Evolutionary conservation across 768 basidiomycete genomes (phyloP).

Genomic region (Lactarius sp.): DNA sequence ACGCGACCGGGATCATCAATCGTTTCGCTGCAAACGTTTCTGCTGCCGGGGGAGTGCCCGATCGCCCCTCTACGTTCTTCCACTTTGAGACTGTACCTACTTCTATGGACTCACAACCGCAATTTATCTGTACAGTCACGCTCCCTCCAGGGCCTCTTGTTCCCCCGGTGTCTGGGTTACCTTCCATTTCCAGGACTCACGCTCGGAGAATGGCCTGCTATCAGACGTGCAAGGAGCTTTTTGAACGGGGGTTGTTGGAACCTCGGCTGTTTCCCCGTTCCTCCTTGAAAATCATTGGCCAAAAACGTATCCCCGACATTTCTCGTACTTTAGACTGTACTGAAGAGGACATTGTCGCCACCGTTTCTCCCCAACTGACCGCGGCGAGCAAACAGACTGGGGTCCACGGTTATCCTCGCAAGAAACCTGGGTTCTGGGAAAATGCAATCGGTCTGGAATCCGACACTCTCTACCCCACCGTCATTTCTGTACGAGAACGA

Average conservation of each 20-base stretch:
- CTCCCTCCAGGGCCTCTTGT: constrained; percentile 43
- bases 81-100: constrained; percentile 41
- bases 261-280: constrained; percentile 34
- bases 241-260: constrained; percentile 48
- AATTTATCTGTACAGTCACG: constrained; percentile 46
- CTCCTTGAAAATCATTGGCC: constrained; percentile 22
- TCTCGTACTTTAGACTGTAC: constrained; percentile 17
- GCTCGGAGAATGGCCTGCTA: constrained; percentile 60
- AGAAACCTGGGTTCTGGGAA: constrained; percentile 64
- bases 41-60: not conserved
- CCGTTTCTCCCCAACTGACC: not conserved
- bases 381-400: constrained; percentile 32
- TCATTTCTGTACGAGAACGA: constrained; percentile 40
- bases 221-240: constrained; percentile 48
- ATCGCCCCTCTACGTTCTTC: constrained; percentile 5
- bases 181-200: constrained; percentile 42
- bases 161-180: constrained; percentile 41
- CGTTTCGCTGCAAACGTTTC: constrained; percentile 38
- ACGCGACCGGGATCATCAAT: constrained; percentile 54
- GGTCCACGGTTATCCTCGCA: constrained; percentile 52
- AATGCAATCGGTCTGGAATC: constrained; percentile 34
- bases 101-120: constrained; percentile 27
- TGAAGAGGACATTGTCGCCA: constrained; percentile 10
- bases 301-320: constrained; percentile 17
- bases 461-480: constrained; percentile 50